Evolutionary conservation across 2,329 filamentous ascomycete genomes (phyloP).

Genomic region (Arthrinium puccinioides): DNA sequence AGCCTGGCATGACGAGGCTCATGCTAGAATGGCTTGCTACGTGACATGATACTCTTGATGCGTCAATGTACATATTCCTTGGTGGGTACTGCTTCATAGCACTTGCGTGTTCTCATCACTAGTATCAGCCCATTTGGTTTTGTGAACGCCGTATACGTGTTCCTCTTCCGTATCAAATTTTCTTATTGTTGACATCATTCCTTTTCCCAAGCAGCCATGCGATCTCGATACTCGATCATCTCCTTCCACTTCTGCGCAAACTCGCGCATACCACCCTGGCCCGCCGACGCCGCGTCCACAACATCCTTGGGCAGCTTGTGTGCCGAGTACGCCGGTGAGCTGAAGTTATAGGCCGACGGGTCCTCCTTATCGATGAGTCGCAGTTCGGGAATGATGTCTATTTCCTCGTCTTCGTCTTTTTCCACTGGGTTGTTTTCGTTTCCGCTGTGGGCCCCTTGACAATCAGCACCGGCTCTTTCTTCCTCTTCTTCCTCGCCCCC

Average conservation of each 20-base stretch:
- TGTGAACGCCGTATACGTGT: too few relatives aligned
- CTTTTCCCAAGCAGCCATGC: constrained; percentile 20
- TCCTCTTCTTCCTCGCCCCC: constrained; percentile 30
- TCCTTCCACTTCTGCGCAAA: constrained; percentile 72
- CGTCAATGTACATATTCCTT: too few relatives aligned
- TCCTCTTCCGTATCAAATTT: too few relatives aligned
- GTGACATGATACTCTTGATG: too few relatives aligned
- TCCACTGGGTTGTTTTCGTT: constrained; percentile 14
- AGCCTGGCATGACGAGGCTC: too few relatives aligned
- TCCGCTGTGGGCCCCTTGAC: constrained; percentile 28
- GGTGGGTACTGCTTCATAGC: too few relatives aligned
- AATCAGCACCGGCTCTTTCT: constrained; percentile 24
- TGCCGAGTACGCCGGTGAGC: constrained; percentile 80
- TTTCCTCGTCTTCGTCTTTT: constrained; percentile 39
- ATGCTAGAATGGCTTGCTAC: too few relatives aligned
- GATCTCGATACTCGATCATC: constrained; percentile 27
- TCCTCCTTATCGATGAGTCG: constrained; percentile 78
- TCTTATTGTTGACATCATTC: too few relatives aligned
- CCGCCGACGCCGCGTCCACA: constrained; percentile 61
- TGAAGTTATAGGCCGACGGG: constrained; percentile 81
- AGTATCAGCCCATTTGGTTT: too few relatives aligned
- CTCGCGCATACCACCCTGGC: constrained; percentile 72
- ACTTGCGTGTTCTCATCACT: too few relatives aligned
- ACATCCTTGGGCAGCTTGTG: constrained; percentile 94
- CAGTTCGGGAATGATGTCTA: constrained; percentile 66